Evolutionary conservation across 1,139 yeast species (phyloP).

Genomic region (Meyerozyma athensensis): DNA sequence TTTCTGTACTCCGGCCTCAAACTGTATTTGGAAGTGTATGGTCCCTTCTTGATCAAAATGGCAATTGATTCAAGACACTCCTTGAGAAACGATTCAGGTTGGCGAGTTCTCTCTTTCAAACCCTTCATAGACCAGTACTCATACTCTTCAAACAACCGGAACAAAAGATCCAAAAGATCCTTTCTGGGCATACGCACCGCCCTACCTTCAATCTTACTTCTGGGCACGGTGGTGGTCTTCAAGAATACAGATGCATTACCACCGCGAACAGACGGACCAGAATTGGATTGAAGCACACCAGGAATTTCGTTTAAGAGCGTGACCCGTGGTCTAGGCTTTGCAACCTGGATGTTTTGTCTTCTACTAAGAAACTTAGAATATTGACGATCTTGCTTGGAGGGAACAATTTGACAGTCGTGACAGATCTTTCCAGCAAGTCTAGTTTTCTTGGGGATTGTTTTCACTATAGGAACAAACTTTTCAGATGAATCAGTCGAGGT

Average conservation of each 20-base stretch:
- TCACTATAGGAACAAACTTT: constrained; percentile 64
- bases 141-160: constrained; percentile 86
- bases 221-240: constrained; percentile 31
- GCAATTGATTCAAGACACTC: constrained; percentile 92
- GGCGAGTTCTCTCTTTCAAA: constrained; percentile 86
- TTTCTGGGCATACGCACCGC: constrained; percentile 94
- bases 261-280: constrained; percentile 77
- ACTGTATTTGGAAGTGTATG: constrained; percentile 88
- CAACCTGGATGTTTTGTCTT: constrained; percentile 46
- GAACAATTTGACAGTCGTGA: constrained; percentile 88
- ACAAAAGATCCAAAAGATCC: constrained; percentile 81
- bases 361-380: constrained; percentile 46
- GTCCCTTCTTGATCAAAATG: constrained; percentile 85
- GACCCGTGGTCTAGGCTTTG: constrained; percentile 60
- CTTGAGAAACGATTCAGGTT: constrained; percentile 90
- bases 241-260: constrained; percentile 60
- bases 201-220: constrained; percentile 64
- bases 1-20: constrained; percentile 86
- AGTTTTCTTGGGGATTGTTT: constrained; percentile 82
- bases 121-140: constrained; percentile 98
- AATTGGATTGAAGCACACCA: constrained; percentile 80
- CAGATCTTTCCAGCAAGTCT: constrained; percentile 81
- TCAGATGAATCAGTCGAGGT: constrained; percentile 10
- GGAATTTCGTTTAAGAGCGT: constrained; percentile 78
- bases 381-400: constrained; percentile 67